Evolutionary conservation across 345 rosid species (phyloP).

Genomic region (Populus pruinosa): DNA sequence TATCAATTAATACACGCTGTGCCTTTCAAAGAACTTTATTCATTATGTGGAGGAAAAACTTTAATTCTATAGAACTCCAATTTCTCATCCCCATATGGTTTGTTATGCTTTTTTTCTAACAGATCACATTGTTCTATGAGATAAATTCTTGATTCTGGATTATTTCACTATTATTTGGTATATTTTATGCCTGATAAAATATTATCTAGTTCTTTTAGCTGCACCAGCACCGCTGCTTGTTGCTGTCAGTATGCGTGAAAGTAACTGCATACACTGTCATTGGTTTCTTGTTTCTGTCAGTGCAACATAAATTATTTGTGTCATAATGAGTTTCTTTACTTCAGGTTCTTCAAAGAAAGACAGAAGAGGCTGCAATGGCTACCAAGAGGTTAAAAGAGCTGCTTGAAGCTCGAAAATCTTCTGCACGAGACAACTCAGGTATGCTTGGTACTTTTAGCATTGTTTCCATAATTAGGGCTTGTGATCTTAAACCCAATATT

Average conservation of each 20-base stretch:
- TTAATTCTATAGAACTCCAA: background rate
- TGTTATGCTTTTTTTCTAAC: background rate
- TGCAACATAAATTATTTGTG: constrained; percentile 4
- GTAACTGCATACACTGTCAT: background rate
- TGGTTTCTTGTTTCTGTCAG: background rate
- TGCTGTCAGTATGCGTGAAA: background rate
- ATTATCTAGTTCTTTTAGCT: background rate
- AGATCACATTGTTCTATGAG: background rate
- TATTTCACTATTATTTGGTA: background rate
- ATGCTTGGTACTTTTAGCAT: background rate
- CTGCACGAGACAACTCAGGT: constrained; percentile 79
- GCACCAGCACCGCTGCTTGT: background rate
- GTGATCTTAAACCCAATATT: constrained; percentile 2
- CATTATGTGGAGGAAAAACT: background rate
- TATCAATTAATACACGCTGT: background rate
- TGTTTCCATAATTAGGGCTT: background rate
- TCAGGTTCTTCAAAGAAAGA: constrained; percentile 98
- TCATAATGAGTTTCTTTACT: constrained; percentile 13
- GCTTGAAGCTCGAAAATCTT: constrained; percentile 92
- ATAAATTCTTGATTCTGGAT: background rate
- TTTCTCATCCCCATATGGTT: background rate
- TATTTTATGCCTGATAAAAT: background rate
- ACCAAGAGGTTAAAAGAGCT: constrained; percentile 94
- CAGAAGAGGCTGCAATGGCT: constrained; percentile 98
- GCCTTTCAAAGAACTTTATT: background rate